Base-by-base conservation (phyloP, 441 rosid genomes). In the Omphalea diandra region DNA sequence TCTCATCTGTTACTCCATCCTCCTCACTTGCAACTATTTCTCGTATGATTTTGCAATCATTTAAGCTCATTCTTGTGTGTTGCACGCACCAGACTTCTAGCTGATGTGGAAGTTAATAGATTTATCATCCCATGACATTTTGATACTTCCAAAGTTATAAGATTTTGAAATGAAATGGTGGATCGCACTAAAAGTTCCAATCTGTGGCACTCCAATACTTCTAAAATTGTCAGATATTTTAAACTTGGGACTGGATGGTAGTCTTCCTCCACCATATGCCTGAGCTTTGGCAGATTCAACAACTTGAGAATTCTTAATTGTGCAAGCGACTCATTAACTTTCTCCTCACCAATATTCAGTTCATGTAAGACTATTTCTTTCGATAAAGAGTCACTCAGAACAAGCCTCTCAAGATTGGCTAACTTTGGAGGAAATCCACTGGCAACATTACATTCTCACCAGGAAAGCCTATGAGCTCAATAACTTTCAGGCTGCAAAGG, bases 81-180 rank as follows among this genome's bases (percentile, higher is more conserved):
- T 65, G 75, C 33, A 18, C 49, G 22, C 82, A 60, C 38, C 67
- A 67, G 24, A 74, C 35, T 22, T n/a, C n/a, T n/a, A n/a, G n/a
- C n/a, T n/a, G n/a, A n/a, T n/a, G n/a, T n/a, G n/a, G n/a, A n/a
- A n/a, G 78, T 53, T 9, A 80, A 2, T 57, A 77, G 40, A 49
- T 62, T 40, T 26, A 29, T 26, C 32, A 75, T 31, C 14, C 75
- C 73, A 20, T 76, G 27, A 35, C 86, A 83, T 2, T 71, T 20
- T 35, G 43, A 36, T 32, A 83, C 49, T 38, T 61, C 43, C 63
- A 85, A 24, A 18, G 57, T 40, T 53, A 31, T 67, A 10, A 79
- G 61, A 44, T 60, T 67, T 20, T 63, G 33, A 63, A 81, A 76
- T 3, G 78, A 44, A 18, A 67, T 50, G 0, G 65, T 26, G 2